Conservation (phyloP, 2,329 filamentous ascomycete species). For the Xylaria hypoxylon region DNA sequence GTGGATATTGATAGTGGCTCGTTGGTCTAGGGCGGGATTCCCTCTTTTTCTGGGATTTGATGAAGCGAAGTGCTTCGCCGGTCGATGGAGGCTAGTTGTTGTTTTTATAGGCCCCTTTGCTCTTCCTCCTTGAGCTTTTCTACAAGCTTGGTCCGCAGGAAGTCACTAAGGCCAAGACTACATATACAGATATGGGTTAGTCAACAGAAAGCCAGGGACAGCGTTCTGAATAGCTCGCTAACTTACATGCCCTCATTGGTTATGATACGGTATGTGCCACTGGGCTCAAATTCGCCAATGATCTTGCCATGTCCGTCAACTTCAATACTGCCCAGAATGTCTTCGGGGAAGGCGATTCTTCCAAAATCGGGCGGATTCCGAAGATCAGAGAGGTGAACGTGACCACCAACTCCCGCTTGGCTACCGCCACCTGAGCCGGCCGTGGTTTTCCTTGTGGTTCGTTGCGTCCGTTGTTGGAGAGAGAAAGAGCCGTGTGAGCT, state of each 20-base stretch:
- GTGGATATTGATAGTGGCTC: constrained; percentile 1
- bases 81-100: background rate
- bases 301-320: constrained; percentile 69
- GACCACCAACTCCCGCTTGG: constrained; percentile 69
- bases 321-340: constrained; percentile 76
- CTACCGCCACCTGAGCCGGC: constrained; percentile 55
- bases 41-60: background rate
- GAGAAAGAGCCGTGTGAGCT: constrained; percentile 65
- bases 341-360: constrained; percentile 75
- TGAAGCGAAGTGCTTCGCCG: background rate
- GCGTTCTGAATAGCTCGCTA: background rate
- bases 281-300: constrained; percentile 68
- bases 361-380: constrained; percentile 75
- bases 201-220: constrained; percentile 3
- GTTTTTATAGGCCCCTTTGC: constrained; percentile 45
- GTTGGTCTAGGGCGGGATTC: background rate
- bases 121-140: constrained; percentile 66
- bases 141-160: constrained; percentile 65
- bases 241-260: constrained; percentile 77
- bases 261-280: constrained; percentile 72
- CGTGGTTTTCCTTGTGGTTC: constrained; percentile 47
- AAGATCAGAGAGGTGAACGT: constrained; percentile 73
- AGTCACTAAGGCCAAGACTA: constrained; percentile 67
- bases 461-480: constrained; percentile 54
- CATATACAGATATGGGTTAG: constrained; percentile 29